Evolutionary conservation across 1,139 yeast species (phyloP).

Genomic region (Petasospora rhodanensis): DNA sequence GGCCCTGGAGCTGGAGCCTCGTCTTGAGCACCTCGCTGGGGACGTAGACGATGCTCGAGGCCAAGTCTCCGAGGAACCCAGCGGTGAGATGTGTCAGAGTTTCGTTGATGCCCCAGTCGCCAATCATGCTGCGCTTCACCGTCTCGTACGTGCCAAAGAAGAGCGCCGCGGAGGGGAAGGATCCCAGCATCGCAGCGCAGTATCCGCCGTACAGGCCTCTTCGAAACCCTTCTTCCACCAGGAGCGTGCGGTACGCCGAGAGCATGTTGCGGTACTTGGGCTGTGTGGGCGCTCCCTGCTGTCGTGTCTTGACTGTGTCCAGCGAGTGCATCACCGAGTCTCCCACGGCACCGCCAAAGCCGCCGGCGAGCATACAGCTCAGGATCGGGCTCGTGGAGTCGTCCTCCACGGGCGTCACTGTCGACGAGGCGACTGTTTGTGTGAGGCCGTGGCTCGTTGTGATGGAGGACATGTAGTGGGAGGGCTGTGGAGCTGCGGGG

Average conservation of each 20-base stretch:
- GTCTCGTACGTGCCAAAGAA: slow-evolving; percentile 89
- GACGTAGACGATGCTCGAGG: slow-evolving; percentile 89
- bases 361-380: slow-evolving; percentile 82
- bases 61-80: slow-evolving; percentile 88
- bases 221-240: slow-evolving; percentile 76
- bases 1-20: slow-evolving; percentile 86
- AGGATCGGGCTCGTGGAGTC: slow-evolving; percentile 38
- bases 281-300: slow-evolving; percentile 80
- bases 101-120: slow-evolving; percentile 65
- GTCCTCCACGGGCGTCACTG: slow-evolving; percentile 16
- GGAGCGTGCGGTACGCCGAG: slow-evolving; percentile 68
- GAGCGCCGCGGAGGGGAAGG: slow-evolving; percentile 88
- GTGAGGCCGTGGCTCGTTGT: slow-evolving; percentile 11
- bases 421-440: slow-evolving; percentile 11
- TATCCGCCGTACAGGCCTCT: slow-evolving; percentile 92
- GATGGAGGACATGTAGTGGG: slow-evolving; percentile 12
- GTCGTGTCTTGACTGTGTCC: slow-evolving; percentile 95
- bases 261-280: slow-evolving; percentile 63
- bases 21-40: slow-evolving; percentile 97
- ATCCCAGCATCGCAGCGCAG: slow-evolving; percentile 85
- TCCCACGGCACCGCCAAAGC: slow-evolving; percentile 91
- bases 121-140: slow-evolving; percentile 66
- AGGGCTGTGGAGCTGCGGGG: too few relatives aligned
- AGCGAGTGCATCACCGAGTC: slow-evolving; percentile 92
- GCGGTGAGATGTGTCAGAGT: slow-evolving; percentile 77